Percentiles rank a stretch among this genome's conserved stretches.
Evolutionary conservation across 2,329 filamentous ascomycete genomes (phyloP).

Genomic region (Trichoderma lentiforme): DNA sequence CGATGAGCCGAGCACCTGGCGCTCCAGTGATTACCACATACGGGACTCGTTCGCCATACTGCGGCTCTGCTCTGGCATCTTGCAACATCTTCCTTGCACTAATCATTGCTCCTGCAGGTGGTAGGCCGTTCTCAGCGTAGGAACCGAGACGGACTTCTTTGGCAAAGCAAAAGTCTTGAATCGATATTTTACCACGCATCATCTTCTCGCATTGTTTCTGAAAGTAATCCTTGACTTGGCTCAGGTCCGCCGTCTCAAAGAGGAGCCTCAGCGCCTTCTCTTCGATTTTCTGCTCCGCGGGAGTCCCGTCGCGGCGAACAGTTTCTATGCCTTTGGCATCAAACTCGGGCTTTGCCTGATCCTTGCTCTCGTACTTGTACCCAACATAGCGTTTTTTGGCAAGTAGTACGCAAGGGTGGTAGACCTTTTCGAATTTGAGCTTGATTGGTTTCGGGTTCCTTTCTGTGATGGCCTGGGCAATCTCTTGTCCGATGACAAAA

Average conservation of each 20-base stretch:
- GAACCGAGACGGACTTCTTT: slow-evolving; percentile 86
- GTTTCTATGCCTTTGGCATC: slow-evolving; percentile 99
- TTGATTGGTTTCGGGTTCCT: slow-evolving; percentile 90
- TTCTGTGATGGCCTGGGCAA: slow-evolving; percentile 79
- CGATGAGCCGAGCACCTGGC: slow-evolving; percentile 78
- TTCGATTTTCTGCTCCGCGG: slow-evolving; percentile 93
- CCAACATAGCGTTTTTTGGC: slow-evolving; percentile 98
- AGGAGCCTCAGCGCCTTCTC: slow-evolving; percentile 85
- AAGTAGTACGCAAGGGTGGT: slow-evolving; percentile 88
- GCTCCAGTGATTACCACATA: slow-evolving; percentile 91
- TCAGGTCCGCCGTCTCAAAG: slow-evolving; percentile 86
- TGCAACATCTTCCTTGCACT: slow-evolving; percentile 81
- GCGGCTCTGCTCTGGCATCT: slow-evolving; percentile 82
- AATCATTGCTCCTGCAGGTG: slow-evolving; percentile 84
- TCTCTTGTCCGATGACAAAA: slow-evolving; percentile 89
- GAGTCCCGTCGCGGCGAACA: slow-evolving; percentile 88
- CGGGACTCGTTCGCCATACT: slow-evolving; percentile 91
- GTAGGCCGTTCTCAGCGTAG: slow-evolving; percentile 71
- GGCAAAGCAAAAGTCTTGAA: slow-evolving; percentile 96
- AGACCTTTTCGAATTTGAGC: slow-evolving; percentile 98
- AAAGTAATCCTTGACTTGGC: slow-evolving; percentile 85
- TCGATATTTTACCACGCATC: slow-evolving; percentile 79
- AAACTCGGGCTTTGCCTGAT: slow-evolving; percentile 78
- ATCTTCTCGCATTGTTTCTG: slow-evolving; percentile 88
- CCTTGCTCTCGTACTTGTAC: slow-evolving; percentile 84